Conservation (phyloP, 768 basidiomycete genomes). For the Tephrocybe sp. region DNA sequence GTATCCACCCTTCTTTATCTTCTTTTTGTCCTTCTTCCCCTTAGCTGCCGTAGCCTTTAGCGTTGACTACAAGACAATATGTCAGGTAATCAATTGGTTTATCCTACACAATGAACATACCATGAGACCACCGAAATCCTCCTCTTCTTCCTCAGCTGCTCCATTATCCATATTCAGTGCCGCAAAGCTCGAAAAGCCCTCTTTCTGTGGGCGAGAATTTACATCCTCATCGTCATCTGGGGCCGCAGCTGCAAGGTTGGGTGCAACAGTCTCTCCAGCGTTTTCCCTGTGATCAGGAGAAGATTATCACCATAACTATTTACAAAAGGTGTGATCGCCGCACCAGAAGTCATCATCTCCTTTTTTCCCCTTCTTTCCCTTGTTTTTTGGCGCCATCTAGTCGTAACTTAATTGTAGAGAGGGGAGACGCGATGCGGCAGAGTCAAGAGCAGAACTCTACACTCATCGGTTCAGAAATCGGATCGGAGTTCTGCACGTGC, state of each 20-base stretch:
- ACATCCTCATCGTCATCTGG: slow-evolving; percentile 39
- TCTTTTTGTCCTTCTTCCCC: slow-evolving; percentile 53
- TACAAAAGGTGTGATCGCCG: slow-evolving; percentile 37
- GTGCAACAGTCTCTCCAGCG: slow-evolving; percentile 54
- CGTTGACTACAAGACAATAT: slow-evolving; percentile 43
- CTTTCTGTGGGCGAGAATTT: slow-evolving; percentile 18
- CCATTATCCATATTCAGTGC: slow-evolving; percentile 43
- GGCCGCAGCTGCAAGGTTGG: slow-evolving; percentile 34
- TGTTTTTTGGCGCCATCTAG: slow-evolving; percentile 40
- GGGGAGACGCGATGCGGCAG: background rate
- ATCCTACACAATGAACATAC: slow-evolving; percentile 33
- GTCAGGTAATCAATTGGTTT: background rate
- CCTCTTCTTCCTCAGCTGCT: slow-evolving; percentile 50
- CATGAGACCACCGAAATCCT: slow-evolving; percentile 76
- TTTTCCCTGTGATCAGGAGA: slow-evolving; percentile 48
- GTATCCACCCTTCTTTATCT: slow-evolving; percentile 50
- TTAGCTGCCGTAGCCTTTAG: slow-evolving; percentile 55
- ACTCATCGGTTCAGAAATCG: no score
- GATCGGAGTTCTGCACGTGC: slow-evolving; percentile 9
- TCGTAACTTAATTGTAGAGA: slow-evolving; percentile 7
- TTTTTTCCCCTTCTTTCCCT: slow-evolving; percentile 72
- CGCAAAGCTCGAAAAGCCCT: slow-evolving; percentile 51
- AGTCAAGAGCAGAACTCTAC: background rate
- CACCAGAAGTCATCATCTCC: slow-evolving; percentile 65
- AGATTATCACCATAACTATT: slow-evolving; percentile 17